phyloP scores from a whole-genome alignment of 2,329 filamentous ascomycete species.

The Penicillium sp. region DNA sequence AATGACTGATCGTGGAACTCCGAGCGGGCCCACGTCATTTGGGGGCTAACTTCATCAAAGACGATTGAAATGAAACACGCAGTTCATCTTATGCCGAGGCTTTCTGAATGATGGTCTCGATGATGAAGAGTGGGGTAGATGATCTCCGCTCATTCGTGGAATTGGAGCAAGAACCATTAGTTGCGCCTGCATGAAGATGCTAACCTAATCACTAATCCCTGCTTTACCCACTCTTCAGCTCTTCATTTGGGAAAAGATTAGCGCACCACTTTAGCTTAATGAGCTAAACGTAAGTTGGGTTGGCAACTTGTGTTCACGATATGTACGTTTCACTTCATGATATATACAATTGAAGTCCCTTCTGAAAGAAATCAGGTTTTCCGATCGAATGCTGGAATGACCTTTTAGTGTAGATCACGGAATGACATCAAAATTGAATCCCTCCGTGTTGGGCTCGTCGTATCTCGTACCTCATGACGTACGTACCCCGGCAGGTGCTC shows the following conservation, averaged over 20 bases:
- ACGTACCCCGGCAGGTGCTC: no score
- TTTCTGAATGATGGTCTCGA: neutral
- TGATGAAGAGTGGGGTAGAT: neutral
- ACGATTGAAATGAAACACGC: neutral
- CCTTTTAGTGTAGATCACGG: no score
- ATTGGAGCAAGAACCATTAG: neutral
- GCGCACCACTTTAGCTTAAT: neutral
- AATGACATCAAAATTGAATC: no score
- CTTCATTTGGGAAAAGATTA: neutral
- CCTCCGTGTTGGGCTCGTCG: no score
- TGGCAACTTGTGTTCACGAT: no score
- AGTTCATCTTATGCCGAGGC: neutral
- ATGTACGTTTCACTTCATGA: no score
- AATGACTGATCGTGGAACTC: neutral
- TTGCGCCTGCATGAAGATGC: neutral
- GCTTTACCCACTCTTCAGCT: neutral
- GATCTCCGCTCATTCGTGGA: neutral
- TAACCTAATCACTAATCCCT: neutral
- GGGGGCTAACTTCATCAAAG: neutral
- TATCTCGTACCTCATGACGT: no score
- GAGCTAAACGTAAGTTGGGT: neutral
- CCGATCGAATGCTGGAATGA: no score
- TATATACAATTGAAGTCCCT: no score
- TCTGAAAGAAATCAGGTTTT: no score
- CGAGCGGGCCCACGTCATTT: neutral